A percentile compares a stretch with the other conserved stretches of the same genome.
These are phyloP conservation scores for Alternaria panax DNA, from an alignment of 2,329 filamentous ascomycete genomes.

Conservation along the genomic window DNA sequence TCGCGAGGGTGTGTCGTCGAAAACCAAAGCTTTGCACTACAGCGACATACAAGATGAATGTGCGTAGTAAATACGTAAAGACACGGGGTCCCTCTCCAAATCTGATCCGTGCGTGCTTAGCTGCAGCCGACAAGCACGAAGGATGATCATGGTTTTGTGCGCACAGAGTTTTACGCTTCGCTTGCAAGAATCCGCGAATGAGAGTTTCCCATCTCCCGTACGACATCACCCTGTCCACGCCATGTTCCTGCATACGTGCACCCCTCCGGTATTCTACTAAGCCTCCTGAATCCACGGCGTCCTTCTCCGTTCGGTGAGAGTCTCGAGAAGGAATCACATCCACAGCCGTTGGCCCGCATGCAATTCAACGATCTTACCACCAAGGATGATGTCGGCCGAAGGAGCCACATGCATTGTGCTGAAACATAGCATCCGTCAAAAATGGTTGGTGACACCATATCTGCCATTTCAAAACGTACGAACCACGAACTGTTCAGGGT, in stretches of 20 bases:
- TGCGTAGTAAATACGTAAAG: background rate
- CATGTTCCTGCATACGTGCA: constrained; percentile 15
- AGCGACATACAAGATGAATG: background rate
- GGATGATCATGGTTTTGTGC: constrained; percentile 4
- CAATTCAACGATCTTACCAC: background rate
- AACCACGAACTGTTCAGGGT: background rate
- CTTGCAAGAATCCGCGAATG: constrained; percentile 7
- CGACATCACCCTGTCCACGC: constrained; percentile 4
- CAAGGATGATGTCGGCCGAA: background rate
- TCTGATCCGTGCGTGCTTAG: constrained; percentile 1
- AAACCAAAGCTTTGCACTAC: background rate
- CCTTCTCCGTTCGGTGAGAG: background rate
- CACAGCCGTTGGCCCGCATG: background rate
- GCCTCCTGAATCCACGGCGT: background rate
- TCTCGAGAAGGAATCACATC: background rate
- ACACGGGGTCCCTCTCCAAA: background rate
- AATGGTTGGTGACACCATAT: constrained; percentile 14
- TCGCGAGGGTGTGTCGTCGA: background rate
- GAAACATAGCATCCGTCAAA: constrained; percentile 7
- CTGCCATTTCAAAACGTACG: background rate
- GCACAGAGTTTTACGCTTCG: constrained; percentile 2
- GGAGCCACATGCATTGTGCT: background rate
- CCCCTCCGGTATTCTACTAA: constrained; percentile 6
- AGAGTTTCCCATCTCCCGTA: constrained; percentile 2
- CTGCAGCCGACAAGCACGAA: background rate